A percentile compares a stretch with the other conserved stretches of the same genome.
These are phyloP conservation scores for Cyberlindnera mrakii DNA, from an alignment of 805 yeast species.

Conservation along the genomic window DNA sequence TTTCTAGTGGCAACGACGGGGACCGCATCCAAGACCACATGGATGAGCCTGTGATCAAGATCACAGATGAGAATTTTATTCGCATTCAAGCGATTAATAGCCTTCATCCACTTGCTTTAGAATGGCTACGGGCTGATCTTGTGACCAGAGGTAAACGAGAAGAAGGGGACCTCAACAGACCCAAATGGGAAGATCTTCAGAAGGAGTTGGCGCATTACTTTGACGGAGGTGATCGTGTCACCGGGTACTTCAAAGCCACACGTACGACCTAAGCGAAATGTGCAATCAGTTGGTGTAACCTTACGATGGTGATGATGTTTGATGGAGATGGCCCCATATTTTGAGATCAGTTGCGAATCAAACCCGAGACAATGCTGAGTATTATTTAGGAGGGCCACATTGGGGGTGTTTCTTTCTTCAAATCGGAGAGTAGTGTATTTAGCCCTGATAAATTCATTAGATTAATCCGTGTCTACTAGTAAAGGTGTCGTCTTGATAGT, in stretches of 20 bases:
- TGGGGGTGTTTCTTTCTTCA: too few relatives aligned
- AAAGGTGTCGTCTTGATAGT: too few relatives aligned
- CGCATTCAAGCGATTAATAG: constrained; percentile 40
- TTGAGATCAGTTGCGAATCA: too few relatives aligned
- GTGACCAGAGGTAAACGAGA: constrained; percentile 33
- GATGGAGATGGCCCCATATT: too few relatives aligned
- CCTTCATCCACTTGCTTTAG: constrained; percentile 66
- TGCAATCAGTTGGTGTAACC: not conserved
- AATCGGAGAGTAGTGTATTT: too few relatives aligned
- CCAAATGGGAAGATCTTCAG: constrained; percentile 51
- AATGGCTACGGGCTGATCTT: constrained; percentile 56
- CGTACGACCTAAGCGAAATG: constrained; percentile 23
- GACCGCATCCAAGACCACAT: constrained; percentile 20
- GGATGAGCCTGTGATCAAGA: constrained; percentile 11
- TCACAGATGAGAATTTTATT: constrained; percentile 20
- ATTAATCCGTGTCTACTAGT: too few relatives aligned
- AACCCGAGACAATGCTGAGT: too few relatives aligned
- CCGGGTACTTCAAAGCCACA: constrained; percentile 46
- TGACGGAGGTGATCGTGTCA: constrained; percentile 40
- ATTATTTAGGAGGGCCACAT: too few relatives aligned
- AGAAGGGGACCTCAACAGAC: constrained; percentile 52
- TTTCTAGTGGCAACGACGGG: constrained; percentile 9
- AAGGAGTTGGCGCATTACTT: constrained; percentile 32
- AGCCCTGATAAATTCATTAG: too few relatives aligned
- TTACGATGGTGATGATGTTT: too few relatives aligned